Evolutionary conservation across 129 eudicot genomes (phyloP), one percentile per base, ranked within the genome.

Genomic region (Silybum marianum): DNA sequence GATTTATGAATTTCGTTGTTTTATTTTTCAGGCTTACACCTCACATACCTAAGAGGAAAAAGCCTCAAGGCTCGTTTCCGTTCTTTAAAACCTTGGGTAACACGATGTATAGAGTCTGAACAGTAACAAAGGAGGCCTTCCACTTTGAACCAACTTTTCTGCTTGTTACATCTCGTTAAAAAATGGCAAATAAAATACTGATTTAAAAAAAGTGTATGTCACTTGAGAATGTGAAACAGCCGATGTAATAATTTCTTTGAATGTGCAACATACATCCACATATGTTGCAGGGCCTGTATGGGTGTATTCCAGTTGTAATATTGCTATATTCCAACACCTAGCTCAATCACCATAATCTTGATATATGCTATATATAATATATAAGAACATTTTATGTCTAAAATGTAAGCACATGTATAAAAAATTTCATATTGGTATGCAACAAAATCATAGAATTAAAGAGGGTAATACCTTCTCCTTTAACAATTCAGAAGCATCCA

Each of bases 401-500:
- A 8, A 19, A 65, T 63, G 73, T 23, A 77, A 63, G 71, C 63
- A 77, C 10, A 4, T 7, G 72, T 22, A 66, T 10, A 36, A 75
- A 36, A 34, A 18, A 8, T 40, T 40, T 40, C 46, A 74, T 26
- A 36, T 36, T 40, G 68, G 21, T 23, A 76, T 48, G 21, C 25
- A 74, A 76, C 7, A 74, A 21, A 65, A 36, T 3, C 65, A 77
- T 30, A 30, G 36, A 46, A 16, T 71, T 44, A 44, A 42, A 14
- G 62, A 80, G 54, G 2, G 67, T 32, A 42, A 74, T 24, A 92
- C 98, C 97, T 92, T 94, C 80, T 92, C 97, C 84, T 94, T 94
- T 34, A 94, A 84, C 83, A 92, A 86, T 23, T 90, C 98, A 80
- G 97, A 86, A 54, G 96, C 91, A 80, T 94, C 98, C 92, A 94